These are phyloP conservation scores for Trichoderma breve DNA, from an alignment of 2,329 filamentous ascomycete species.

Conservation along the genomic window DNA sequence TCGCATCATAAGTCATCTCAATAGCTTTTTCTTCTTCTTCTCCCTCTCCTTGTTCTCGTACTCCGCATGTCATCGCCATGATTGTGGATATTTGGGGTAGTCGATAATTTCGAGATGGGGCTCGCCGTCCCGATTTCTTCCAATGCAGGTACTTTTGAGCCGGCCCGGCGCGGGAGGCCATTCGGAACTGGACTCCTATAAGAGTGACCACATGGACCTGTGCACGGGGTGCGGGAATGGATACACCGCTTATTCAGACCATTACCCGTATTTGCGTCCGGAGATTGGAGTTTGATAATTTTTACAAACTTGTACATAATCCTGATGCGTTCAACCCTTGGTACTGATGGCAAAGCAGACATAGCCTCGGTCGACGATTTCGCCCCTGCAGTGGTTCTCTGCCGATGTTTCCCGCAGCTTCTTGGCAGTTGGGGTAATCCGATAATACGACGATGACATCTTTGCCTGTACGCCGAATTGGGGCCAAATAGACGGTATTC, in stretches of 20 bases:
- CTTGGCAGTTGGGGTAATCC: neutral
- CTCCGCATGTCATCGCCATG: neutral
- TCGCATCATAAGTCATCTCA: neutral
- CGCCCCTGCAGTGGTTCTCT: neutral
- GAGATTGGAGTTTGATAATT: neutral
- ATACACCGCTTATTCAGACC: neutral
- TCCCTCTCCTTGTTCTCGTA: neutral
- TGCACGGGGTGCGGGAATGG: too few relatives aligned
- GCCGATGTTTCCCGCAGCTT: slow-evolving; percentile 6
- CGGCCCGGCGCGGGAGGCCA: neutral
- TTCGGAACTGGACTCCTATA: neutral
- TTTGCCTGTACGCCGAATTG: neutral
- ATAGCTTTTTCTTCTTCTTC: neutral
- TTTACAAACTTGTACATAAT: neutral
- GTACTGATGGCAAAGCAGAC: neutral
- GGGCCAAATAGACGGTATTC: neutral
- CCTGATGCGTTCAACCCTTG: neutral
- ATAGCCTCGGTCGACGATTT: neutral
- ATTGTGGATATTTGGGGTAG: neutral
- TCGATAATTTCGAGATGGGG: neutral
- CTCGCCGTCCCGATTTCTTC: slow-evolving; percentile 7
- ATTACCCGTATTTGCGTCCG: too few relatives aligned
- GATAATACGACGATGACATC: neutral
- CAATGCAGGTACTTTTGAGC: slow-evolving; percentile 11
- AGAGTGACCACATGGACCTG: neutral